Percentiles rank a stretch among this genome's conserved stretches.
Evolutionary conservation across 768 basidiomycete species (phyloP).

Genomic region (Macrocybe gigantea): DNA sequence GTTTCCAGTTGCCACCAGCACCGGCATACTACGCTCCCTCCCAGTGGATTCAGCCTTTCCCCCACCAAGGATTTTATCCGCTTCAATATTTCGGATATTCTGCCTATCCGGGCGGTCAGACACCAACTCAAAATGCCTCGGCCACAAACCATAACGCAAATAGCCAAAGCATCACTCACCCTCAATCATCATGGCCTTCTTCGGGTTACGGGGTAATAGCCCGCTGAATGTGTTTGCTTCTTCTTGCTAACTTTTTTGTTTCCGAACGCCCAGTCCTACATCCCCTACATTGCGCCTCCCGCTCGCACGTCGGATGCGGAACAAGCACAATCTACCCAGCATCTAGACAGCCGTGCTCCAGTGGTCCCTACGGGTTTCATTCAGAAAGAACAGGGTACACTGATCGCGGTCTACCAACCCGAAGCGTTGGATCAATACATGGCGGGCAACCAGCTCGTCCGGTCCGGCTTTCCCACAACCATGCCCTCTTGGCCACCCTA

Average conservation of each 20-base stretch:
- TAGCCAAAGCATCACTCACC: no score
- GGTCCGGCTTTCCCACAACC: constrained; percentile 16
- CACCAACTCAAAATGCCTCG: no score
- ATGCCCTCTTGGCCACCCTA: constrained; percentile 27
- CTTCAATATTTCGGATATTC: no score
- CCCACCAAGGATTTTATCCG: no score
- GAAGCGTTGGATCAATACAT: constrained; percentile 70
- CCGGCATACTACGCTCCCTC: no score
- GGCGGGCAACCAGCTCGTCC: constrained; percentile 31
- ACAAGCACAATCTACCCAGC: constrained; percentile 10
- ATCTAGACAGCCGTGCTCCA: constrained; percentile 40
- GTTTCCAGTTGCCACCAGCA: no score
- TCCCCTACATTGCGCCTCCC: constrained; percentile 40
- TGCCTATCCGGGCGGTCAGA: no score
- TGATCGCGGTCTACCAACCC: constrained; percentile 64
- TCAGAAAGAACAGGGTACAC: constrained; percentile 66
- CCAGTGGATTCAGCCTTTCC: no score
- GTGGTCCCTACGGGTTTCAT: constrained; percentile 63
- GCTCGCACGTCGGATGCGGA: constrained; percentile 25
- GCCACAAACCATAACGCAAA: no score
- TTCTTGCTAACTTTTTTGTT: background rate
- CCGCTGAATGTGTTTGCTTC: no score
- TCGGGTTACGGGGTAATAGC: constrained; percentile 32
- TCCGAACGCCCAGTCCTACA: constrained; percentile 31
- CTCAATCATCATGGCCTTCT: constrained; percentile 23